phyloP scores from a whole-genome alignment of 345 rosid genomes.

The Citrus sinensis region DNA sequence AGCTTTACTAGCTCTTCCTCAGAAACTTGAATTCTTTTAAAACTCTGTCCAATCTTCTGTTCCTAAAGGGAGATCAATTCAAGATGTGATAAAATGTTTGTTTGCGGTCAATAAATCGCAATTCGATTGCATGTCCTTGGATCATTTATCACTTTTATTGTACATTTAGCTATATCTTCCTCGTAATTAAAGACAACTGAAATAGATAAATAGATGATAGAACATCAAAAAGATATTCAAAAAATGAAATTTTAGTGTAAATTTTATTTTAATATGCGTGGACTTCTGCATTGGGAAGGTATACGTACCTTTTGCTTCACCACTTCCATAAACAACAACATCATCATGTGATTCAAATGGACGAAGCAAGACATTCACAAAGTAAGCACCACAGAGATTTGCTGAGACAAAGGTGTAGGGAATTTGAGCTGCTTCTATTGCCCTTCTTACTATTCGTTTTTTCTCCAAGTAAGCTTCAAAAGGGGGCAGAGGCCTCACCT shows the following conservation, averaged over 20 bases:
- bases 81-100: constrained; percentile 27
- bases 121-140: constrained; percentile 24
- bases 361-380: constrained; percentile 25
- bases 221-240: neutral
- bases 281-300: neutral
- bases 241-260: too few species aligned
- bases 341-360: constrained; percentile 10
- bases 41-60: constrained; percentile 28
- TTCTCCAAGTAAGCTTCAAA: constrained; percentile 31
- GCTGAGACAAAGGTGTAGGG: constrained; percentile 40
- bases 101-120: constrained; percentile 18
- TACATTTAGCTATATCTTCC: constrained; percentile 33
- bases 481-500: constrained; percentile 29
- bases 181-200: constrained; percentile 42
- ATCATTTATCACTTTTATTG: constrained; percentile 35
- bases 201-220: too few species aligned
- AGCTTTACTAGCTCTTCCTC: constrained; percentile 30
- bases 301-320: constrained; percentile 33
- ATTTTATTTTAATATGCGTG: neutral
- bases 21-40: constrained; percentile 20
- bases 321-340: constrained; percentile 29
- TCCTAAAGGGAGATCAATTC: constrained; percentile 38
- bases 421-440: constrained; percentile 33
- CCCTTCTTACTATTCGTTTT: constrained; percentile 40
- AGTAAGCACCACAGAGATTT: constrained; percentile 34